Conservation (phyloP, 805 yeast genomes). For the Naumovozyma dairenensis region DNA sequence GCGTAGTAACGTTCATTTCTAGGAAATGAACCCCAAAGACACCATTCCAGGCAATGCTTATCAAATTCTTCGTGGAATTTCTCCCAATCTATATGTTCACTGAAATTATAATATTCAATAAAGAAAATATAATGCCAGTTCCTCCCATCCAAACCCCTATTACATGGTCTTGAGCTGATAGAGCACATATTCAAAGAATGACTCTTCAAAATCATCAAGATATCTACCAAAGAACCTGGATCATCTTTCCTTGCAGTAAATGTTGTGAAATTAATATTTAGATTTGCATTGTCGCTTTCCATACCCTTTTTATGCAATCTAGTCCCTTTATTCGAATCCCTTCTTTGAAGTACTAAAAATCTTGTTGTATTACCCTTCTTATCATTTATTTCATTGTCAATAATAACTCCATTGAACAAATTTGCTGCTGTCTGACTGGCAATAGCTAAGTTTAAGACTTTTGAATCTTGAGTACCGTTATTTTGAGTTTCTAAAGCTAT, state of each 20-base stretch:
- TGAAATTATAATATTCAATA: conserved; percentile 43
- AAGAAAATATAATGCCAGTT: conserved; percentile 79
- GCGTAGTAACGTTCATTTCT: conserved; percentile 36
- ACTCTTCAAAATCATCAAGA: conserved; percentile 46
- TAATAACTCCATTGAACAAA: conserved; percentile 47
- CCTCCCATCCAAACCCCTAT: conserved; percentile 8
- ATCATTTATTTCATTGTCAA: conserved; percentile 57
- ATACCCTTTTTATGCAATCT: not conserved
- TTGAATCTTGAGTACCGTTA: conserved; percentile 20
- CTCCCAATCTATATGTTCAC: conserved; percentile 20
- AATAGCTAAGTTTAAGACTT: conserved; percentile 50
- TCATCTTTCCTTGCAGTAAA: conserved; percentile 56
- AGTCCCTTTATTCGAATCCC: conserved; percentile 5
- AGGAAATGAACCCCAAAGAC: conserved; percentile 50
- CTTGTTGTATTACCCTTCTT: conserved; percentile 71
- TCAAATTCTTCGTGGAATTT: conserved; percentile 36
- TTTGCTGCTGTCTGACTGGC: conserved; percentile 61
- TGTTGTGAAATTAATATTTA: conserved; percentile 43
- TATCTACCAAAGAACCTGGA: conserved; percentile 67
- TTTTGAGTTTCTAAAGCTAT: conserved; percentile 32
- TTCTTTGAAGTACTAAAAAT: conserved; percentile 56
- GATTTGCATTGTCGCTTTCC: conserved; percentile 10
- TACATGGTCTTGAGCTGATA: conserved; percentile 70
- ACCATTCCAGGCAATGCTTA: conserved; percentile 38
- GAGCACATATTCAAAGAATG: conserved; percentile 55